These are phyloP conservation scores for Ophiostoma tasmaniense DNA, from an alignment of 2,329 filamentous ascomycete species.

Conservation along the genomic window DNA sequence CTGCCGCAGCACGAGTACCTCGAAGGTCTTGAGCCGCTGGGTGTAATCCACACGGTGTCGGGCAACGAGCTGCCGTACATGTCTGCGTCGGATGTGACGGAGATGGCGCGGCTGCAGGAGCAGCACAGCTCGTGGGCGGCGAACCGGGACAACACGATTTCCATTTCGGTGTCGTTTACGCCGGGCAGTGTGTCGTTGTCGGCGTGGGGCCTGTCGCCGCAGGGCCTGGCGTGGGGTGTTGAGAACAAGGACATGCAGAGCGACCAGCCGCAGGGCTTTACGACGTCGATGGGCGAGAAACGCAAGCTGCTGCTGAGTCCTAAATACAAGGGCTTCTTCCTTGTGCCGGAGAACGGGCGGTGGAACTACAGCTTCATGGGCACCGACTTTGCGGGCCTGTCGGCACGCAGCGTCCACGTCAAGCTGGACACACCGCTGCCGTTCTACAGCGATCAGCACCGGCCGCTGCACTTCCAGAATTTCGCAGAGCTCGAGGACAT, in stretches of 20 bases:
- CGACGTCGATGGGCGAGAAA: constrained; percentile 86
- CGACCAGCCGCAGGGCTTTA: constrained; percentile 91
- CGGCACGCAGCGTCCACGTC: constrained; percentile 86
- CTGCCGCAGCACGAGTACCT: constrained; percentile 90
- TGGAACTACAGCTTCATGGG: constrained; percentile 99
- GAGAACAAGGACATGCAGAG: constrained; percentile 90
- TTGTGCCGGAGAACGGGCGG: constrained; percentile 78
- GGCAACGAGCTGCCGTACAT: constrained; percentile 95
- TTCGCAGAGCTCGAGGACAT: constrained; percentile 97
- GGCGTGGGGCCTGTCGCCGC: constrained; percentile 84
- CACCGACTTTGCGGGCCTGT: constrained; percentile 72
- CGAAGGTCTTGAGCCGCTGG: constrained; percentile 76
- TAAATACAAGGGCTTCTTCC: constrained; percentile 89
- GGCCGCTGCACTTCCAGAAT: constrained; percentile 91
- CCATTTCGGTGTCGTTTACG: constrained; percentile 92
- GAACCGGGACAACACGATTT: constrained; percentile 80
- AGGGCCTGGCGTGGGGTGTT: constrained; percentile 92
- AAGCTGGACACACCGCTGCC: constrained; percentile 84
- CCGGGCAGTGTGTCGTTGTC: constrained; percentile 91
- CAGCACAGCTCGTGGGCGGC: constrained; percentile 58
- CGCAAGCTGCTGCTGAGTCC: constrained; percentile 88
- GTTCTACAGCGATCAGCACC: constrained; percentile 89
- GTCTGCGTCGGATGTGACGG: constrained; percentile 88
- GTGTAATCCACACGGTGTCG: constrained; percentile 89
- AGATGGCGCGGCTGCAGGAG: constrained; percentile 84